These are phyloP conservation scores for Oryza brachyantha DNA, from an alignment of 176 grass and related monocot genomes.

Conservation along the genomic window DNA sequence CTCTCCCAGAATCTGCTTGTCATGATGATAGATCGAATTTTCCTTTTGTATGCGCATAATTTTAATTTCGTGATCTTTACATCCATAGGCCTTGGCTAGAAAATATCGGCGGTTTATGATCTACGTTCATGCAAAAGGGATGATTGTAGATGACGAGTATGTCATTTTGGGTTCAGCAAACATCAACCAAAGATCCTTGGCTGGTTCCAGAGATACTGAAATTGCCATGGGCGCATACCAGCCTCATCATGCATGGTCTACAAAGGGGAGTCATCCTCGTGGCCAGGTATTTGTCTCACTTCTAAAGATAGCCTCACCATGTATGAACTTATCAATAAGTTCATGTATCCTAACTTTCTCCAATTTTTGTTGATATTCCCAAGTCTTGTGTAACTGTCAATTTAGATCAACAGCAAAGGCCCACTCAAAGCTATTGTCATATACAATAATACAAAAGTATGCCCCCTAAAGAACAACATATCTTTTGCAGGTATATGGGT, in stretches of 20 bases:
- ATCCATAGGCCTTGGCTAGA: slow-evolving; percentile 50
- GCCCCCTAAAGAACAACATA: background rate
- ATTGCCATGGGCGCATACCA: slow-evolving; percentile 99
- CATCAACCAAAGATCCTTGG: slow-evolving; percentile 91
- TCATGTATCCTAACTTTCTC: background rate
- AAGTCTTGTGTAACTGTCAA: too few relatives aligned
- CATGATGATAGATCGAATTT: background rate
- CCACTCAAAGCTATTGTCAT: background rate
- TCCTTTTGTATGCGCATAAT: background rate
- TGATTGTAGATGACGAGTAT: slow-evolving; percentile 93
- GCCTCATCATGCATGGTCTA: slow-evolving; percentile 74
- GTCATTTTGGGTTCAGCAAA: slow-evolving; percentile 93
- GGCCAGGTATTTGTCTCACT: slow-evolving; percentile 57
- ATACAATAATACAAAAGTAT: too few relatives aligned
- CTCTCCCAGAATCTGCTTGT: background rate
- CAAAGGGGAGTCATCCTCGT: slow-evolving; percentile 55
- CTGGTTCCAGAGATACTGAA: slow-evolving; percentile 93
- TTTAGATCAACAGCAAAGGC: background rate
- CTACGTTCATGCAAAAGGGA: slow-evolving; percentile 94
- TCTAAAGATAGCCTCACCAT: background rate
- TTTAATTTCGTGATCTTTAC: slow-evolving; percentile 2
- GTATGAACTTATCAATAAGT: too few relatives aligned
- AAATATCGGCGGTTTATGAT: slow-evolving; percentile 92
- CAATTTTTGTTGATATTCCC: background rate
- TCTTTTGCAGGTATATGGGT: slow-evolving; percentile 70